Base-by-base conservation (phyloP, 2,329 filamentous ascomycete species). In the Hymenoscyphus fraxineus region DNA sequence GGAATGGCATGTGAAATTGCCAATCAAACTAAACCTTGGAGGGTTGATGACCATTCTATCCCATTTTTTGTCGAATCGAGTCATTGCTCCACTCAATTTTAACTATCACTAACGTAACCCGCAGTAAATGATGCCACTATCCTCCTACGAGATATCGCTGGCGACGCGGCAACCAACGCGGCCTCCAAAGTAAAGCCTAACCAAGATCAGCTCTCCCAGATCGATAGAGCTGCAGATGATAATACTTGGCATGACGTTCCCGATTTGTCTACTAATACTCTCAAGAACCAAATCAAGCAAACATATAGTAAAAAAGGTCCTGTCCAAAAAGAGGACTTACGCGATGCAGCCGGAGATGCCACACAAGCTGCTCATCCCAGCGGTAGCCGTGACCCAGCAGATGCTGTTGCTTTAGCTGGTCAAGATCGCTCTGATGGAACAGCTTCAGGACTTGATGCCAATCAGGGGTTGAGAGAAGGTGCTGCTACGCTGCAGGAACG, bases 191-290 rank as follows among this genome's bases (percentile, higher is more conserved):
- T 97, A 60, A 90, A 90, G 61, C 95, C 95, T 2, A 86, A 85
- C 1, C 86, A 96, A 64, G 91, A 97, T 0, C 81, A 89, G 66
- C 83, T 98, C 22, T 76, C 80, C 9, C 88, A 93, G 72, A 87
- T 98, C 40, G 94, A 98, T 70, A 76, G 81, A n/a, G 87, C 95
- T 1, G 95, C 95, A 1, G 86, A 90, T 19, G 93, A 97, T 73
- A 95, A 98, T 78, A 90, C 88, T 16, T 99, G 95, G 95, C 92
- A 97, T 73, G 93, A 97, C 64, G 85, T 86, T 55, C 93, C 93
- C 2, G 83, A 95, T 68, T 74, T 96, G 59, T 90, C 87, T 68
- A 88, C 85, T 76, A 85, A 88, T 1, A 86, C 83, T 64, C 68
- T 95, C 63, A 91, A 87, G 79, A 82, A 85, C 19, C 88, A 93